Evolutionary conservation across 148 eudicot genomes (phyloP).

Genomic region (Amaranthus palmeri): DNA sequence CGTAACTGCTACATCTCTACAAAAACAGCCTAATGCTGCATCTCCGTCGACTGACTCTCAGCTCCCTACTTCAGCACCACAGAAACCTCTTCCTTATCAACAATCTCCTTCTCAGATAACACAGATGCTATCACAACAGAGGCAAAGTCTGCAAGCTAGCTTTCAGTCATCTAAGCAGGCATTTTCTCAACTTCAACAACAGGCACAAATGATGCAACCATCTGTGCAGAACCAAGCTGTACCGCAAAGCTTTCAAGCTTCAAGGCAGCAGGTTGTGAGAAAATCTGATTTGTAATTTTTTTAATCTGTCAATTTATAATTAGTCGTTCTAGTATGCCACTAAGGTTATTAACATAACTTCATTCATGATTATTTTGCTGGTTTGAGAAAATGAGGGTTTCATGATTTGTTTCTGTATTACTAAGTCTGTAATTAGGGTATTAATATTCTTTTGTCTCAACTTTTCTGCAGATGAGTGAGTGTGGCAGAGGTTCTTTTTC

Average conservation of each 20-base stretch:
- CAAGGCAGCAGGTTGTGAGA: constrained; percentile 57
- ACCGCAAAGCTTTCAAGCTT: constrained; percentile 54
- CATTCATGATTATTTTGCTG: not conserved
- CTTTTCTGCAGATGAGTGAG: not conserved
- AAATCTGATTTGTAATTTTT: not conserved
- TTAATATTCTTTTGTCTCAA: not conserved
- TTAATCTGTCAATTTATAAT: not conserved
- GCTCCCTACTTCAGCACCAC: constrained; percentile 32
- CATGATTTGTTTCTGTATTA: not conserved
- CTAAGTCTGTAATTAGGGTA: not conserved
- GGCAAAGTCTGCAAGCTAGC: constrained; percentile 81
- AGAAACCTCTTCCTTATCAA: constrained; percentile 38
- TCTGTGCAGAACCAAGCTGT: constrained; percentile 44
- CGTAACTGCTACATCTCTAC: constrained; percentile 38
- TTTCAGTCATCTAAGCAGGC: constrained; percentile 87
- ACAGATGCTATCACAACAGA: constrained; percentile 92
- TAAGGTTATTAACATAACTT: not conserved
- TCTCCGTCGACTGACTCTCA: constrained; percentile 44
- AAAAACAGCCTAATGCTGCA: constrained; percentile 33
- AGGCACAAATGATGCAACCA: constrained; percentile 83
- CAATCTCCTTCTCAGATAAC: constrained; percentile 84
- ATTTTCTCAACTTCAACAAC: constrained; percentile 84
- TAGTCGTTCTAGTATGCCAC: not conserved
- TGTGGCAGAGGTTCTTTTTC: not conserved
- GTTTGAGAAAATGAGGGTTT: constrained; percentile 7